Evolutionary conservation across 106 monocot genomes (phyloP), one percentile per base, ranked within the genome.

Genomic region (Apostasia shenzhenica): DNA sequence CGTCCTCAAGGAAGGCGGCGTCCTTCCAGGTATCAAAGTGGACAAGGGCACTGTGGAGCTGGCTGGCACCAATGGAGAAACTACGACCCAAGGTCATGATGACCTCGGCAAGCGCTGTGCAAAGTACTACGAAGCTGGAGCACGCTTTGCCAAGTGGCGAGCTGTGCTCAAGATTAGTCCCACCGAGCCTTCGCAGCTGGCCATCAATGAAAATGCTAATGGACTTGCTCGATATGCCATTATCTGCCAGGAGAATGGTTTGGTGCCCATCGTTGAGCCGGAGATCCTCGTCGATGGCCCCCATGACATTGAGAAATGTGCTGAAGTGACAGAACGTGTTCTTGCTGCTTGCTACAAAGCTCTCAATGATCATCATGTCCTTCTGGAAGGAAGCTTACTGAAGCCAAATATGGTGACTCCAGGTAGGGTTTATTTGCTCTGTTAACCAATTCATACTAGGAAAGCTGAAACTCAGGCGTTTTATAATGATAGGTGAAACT

Each of bases 321-420:
- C 84, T 4, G 49, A 83, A 14, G 83, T 79, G 2, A 72, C 83
- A 0, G 83, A 83, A 54, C 70, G 76, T 8, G 83, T 79, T 1
- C 75, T 83, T 48, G 83, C 83, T 1, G 79, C 83, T 46, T 79
- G 78, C 71, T 83, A 83, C 68, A 83, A 79, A 59, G 79, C 79
- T 5, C 75, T 83, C 7, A 79, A 83, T 38, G 79, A 79, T 13
- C 83, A 79, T 50, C 66, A 83, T 41, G 83, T 83, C 5, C 83
- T 83, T 3, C 58, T 79, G 41, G 79, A 83, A 54, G 83, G 83
- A 1, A 68, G 68, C 5, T 57, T 79, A 2, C 41, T 83, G 75
- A 83, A 83, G 53, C 83, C 83, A 0, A 83, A 79, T 72, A 83
- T 83, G 83, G 83, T 83, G 43, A 83, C 79, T 10, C 83, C 79